These are phyloP conservation scores for Hypomyces rosellus DNA, from an alignment of 2,329 filamentous ascomycete genomes.

Conservation along the genomic window DNA sequence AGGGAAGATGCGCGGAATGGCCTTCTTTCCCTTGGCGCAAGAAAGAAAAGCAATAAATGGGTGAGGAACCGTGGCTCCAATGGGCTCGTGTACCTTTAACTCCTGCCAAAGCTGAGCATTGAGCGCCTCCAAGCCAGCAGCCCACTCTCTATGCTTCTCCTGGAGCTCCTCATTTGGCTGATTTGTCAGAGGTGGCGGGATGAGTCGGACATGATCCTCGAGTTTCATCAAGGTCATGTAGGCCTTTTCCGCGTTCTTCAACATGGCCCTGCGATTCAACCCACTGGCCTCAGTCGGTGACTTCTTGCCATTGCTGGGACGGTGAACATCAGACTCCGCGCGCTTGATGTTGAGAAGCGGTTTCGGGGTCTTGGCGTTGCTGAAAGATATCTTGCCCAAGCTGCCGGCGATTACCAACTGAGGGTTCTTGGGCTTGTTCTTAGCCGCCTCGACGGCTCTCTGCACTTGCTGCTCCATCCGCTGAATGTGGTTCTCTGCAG, in stretches of 20 bases:
- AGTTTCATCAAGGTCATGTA: conserved; percentile 87
- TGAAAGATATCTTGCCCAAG: conserved; percentile 96
- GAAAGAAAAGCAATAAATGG: conserved; percentile 96
- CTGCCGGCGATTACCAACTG: conserved; percentile 95
- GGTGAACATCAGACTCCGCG: conserved; percentile 58
- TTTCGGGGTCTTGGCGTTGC: conserved; percentile 95
- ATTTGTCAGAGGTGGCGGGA: conserved; percentile 58
- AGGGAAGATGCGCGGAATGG: conserved; percentile 88
- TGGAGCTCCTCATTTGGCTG: conserved; percentile 57
- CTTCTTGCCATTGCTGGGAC: conserved; percentile 44
- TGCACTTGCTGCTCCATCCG: conserved; percentile 99
- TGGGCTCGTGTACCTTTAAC: conserved; percentile 89
- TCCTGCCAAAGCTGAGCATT: conserved; percentile 78
- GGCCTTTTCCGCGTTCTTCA: conserved; percentile 82
- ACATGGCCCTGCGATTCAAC: conserved; percentile 72
- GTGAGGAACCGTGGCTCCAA: conserved; percentile 69
- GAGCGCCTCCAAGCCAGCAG: conserved; percentile 50
- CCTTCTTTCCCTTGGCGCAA: conserved; percentile 93
- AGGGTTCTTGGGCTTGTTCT: conserved; percentile 96
- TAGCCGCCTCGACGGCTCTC: conserved; percentile 91
- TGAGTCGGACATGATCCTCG: conserved; percentile 82
- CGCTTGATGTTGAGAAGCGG: conserved; percentile 94
- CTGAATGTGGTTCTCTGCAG: conserved; percentile 94
- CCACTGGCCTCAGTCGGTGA: conserved; percentile 33
- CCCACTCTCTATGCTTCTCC: conserved; percentile 72